Evolutionary conservation across 2,329 filamentous ascomycete species (phyloP).

Genomic region (Aureobasidium sp.): DNA sequence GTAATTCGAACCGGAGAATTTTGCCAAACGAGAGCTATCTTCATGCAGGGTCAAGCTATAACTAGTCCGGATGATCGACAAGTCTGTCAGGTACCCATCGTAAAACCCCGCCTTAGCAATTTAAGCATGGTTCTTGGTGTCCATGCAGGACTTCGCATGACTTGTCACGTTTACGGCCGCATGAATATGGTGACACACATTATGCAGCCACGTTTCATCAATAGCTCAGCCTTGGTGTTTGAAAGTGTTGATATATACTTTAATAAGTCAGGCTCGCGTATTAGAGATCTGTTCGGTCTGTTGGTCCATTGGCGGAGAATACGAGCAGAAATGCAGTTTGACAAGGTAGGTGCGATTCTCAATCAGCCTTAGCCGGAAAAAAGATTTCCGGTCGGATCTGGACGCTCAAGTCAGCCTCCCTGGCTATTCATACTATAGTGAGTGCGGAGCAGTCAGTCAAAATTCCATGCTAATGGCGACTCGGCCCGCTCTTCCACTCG

Average conservation of each 20-base stretch:
- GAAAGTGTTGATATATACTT: not conserved
- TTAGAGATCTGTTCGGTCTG: not conserved
- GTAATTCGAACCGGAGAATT: not conserved
- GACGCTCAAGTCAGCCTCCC: not conserved
- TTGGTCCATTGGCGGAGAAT: not conserved
- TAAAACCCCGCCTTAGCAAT: not conserved
- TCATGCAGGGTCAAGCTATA: not conserved
- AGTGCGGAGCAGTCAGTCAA: not conserved
- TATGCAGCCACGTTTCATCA: constrained; percentile 4
- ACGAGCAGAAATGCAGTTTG: not conserved
- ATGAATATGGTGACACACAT: not conserved
- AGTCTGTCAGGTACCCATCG: not conserved
- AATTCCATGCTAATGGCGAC: not conserved
- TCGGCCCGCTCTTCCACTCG: not conserved
- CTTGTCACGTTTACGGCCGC: constrained; percentile 1
- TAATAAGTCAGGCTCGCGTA: not conserved
- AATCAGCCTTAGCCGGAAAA: not conserved
- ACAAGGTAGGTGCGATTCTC: not conserved
- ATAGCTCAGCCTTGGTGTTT: not conserved
- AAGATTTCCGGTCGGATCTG: not conserved
- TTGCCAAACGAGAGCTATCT: not conserved
- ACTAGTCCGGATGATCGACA: not conserved
- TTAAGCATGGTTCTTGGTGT: constrained; percentile 5
- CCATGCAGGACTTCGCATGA: constrained; percentile 1
- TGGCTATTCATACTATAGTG: not conserved